Percentiles rank a stretch among this genome's conserved stretches.
phyloP scores from a whole-genome alignment of 2,329 filamentous ascomycete genomes.

The Penicillium crustosum region DNA sequence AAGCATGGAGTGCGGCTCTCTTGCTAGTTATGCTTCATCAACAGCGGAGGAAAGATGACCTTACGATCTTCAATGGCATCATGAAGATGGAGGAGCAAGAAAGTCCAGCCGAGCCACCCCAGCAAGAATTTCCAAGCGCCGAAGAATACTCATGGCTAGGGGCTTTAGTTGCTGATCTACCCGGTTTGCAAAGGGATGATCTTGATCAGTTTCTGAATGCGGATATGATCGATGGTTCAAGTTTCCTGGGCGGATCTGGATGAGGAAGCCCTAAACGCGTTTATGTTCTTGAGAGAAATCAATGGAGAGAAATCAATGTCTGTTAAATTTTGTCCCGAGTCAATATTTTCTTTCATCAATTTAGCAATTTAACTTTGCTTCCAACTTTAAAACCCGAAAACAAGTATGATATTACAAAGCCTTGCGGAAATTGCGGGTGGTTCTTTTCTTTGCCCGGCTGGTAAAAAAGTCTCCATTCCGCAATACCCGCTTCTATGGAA shows the following conservation, averaged over 20 bases:
- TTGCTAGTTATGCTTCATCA: conserved; percentile 55
- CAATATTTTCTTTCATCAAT: not conserved
- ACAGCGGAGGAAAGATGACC: conserved; percentile 43
- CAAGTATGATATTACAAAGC: not conserved
- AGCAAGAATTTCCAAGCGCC: conserved; percentile 20
- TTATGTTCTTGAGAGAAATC: not conserved
- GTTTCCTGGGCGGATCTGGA: conserved; percentile 6
- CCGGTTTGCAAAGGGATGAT: conserved; percentile 41
- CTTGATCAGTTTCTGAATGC: conserved; percentile 42
- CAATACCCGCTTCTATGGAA: conserved; percentile 1
- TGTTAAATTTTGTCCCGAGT: not conserved
- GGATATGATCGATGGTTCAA: conserved; percentile 25
- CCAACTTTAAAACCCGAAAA: not conserved
- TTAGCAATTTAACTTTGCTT: not conserved
- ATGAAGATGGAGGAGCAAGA: conserved; percentile 28
- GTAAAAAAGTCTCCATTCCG: not conserved
- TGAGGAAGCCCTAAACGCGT: not conserved
- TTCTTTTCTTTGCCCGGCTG: not conserved
- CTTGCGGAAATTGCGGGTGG: not conserved
- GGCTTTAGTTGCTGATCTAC: conserved; percentile 43
- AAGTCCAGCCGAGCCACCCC: conserved; percentile 6
- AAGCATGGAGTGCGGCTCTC: conserved; percentile 54
- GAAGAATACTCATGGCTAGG: conserved; percentile 43
- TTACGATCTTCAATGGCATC: conserved; percentile 29
- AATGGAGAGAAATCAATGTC: not conserved